Evolutionary conservation across 352 stramenopile species (phyloP), one percentile per base, ranked within the genome.

Genomic region (Globisporangium abappressorium): DNA sequence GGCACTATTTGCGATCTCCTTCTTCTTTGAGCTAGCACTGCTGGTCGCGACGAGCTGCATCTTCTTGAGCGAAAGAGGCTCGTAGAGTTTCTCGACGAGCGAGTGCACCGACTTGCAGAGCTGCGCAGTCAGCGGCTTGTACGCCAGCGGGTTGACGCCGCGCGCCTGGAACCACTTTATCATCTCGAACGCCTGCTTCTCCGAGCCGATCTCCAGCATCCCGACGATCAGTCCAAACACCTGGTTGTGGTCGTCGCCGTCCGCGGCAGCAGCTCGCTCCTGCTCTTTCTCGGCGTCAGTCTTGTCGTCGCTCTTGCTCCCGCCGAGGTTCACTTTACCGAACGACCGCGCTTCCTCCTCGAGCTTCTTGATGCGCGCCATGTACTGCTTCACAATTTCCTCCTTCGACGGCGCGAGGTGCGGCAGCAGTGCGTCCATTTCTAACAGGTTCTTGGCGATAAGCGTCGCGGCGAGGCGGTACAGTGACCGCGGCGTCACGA

Each of bases 401-500:
- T 84, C 80, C 47, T 85, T 85, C 60, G 75, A 88, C 8, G 91
- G 89, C 11, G 82, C 77, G 24, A 95, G 71, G 69, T 97, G 85
- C 60, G 88, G 87, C 46, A 97, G 64, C 2, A 98, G 59, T 7
- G 74, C 76, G 51, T 97, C 85, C 33, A 95, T 47, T 20, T 89
- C 78, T 14, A 98, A 49, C 5, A 97, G 64, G 0, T 83, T 85
- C 65, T 95, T 93, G 14, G 83, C 70, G 18, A 96, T 76, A n/a
- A 98, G 77, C 41, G 87, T 92, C n/a, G 92, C 93, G 14, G 91
- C 91, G 14, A 96, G 71, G 12, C 89, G 79, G 34, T 96, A 97
- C 3, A 98, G 73, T 26, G 85, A 89, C 4, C 68, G 79, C 1
- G 84, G 84, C 20, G 90, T 93, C 36, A 68, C 75, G 4, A 81